phyloP scores from a whole-genome alignment of 768 basidiomycete genomes.

The Mycena metata region DNA sequence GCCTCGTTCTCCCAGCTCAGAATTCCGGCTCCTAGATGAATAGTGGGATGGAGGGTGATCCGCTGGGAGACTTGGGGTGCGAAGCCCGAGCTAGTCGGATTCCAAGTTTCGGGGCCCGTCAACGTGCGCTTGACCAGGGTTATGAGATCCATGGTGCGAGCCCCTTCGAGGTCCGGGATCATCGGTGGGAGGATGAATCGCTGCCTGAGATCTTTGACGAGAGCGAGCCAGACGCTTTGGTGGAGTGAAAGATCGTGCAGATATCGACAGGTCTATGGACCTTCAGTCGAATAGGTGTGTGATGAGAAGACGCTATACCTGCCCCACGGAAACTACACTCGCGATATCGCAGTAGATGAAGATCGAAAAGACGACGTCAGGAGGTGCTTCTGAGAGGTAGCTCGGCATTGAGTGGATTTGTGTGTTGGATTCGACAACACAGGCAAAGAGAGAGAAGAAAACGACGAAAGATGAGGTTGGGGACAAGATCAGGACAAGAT shows the following conservation, averaged over 20 bases:
- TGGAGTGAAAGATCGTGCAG: constrained; percentile 16
- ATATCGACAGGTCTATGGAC: constrained; percentile 23
- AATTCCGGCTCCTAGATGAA: not conserved
- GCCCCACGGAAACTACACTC: not conserved
- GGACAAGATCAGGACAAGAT: too few species aligned
- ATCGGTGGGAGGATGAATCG: constrained; percentile 7
- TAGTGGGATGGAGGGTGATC: not conserved
- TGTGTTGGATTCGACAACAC: too few species aligned
- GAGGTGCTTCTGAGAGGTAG: not conserved
- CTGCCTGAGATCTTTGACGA: constrained; percentile 14
- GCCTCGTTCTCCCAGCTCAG: not conserved
- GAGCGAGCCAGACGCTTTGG: constrained; percentile 27
- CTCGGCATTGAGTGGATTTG: too few species aligned
- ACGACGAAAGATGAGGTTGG: too few species aligned
- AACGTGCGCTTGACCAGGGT: not conserved
- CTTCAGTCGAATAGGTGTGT: not conserved
- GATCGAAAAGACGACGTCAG: constrained; percentile 10
- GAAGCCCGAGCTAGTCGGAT: not conserved
- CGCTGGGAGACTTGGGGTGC: not conserved
- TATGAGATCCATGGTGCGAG: constrained; percentile 9
- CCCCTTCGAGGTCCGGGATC: not conserved
- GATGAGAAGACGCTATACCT: not conserved
- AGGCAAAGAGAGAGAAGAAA: too few species aligned
- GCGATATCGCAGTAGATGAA: constrained; percentile 8
- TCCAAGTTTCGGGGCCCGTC: constrained; percentile 6